Evolutionary conservation across 169 alveolate species (phyloP), one percentile per base, ranked within the genome.

Genomic region (Babesia gibsoni): DNA sequence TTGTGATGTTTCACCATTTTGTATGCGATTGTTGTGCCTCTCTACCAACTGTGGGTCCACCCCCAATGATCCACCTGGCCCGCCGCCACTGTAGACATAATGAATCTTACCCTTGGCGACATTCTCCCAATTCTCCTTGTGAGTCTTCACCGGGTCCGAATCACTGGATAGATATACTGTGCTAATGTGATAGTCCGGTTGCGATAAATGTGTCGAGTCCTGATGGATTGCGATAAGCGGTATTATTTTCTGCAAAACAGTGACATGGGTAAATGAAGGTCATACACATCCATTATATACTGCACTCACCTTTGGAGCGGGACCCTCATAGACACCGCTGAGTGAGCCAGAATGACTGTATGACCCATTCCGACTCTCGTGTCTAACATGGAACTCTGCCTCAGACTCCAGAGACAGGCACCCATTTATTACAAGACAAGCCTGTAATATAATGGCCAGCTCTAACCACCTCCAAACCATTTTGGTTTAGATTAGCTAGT

Each of bases 61-160:
- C 12, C 85, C 85, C 33, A 75, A 23, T 9, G 85, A 75, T 8
- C 85, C 85, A n/a, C n/a, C 20, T 6, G 80, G 80, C 22, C 85
- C 85, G 52, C 61, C 12, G 6, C 68, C 59, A 12, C 65, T 45
- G 37, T 50, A 77, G 23, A 77, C 45, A 27, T 43, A 45, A 20
- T 63, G 70, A 2, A 77, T 54, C 10, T 52, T 35, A 14, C 86
- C 86, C 16, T 46, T 41, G 2, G n/a, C 33, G 9, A 43, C 81
- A 6, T 58, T 57, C 6, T 37, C 37, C 80, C 79, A 67, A 46
- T 77, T 77, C 14, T 56, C 67, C 25, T 29, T 45, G 49, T 66
- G 74, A n/a, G 20, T n/a, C 8, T 61, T 43, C 48, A 23, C 39
- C 10, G 46, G 46, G 2, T 25, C 16, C 18, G 72, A 61, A 3